phyloP scores from a whole-genome alignment of 2,329 filamentous ascomycete species.

The Ascochyta koolunga region DNA sequence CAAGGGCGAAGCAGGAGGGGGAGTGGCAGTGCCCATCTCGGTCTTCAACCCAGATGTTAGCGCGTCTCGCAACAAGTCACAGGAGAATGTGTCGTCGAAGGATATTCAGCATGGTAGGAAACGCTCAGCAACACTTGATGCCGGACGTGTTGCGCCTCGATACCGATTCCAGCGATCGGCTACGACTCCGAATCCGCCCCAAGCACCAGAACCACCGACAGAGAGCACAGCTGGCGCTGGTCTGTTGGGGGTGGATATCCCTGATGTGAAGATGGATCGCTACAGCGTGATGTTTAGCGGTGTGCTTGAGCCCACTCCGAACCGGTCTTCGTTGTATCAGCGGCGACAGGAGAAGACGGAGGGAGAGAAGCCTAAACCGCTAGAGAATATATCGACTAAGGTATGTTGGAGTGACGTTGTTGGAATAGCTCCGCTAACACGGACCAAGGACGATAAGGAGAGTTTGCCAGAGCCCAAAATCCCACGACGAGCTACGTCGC shows the following conservation, averaged over 20 bases:
- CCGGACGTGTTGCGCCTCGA: constrained; percentile 4
- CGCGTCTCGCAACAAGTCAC: constrained; percentile 35
- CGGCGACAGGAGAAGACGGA: constrained; percentile 46
- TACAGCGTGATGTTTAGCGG: constrained; percentile 94
- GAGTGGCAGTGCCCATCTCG: constrained; percentile 31
- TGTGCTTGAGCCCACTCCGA: constrained; percentile 61
- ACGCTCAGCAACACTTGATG: constrained; percentile 14
- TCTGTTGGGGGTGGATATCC: constrained; percentile 77
- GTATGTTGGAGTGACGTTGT: constrained; percentile 25
- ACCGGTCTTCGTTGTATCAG: constrained; percentile 38
- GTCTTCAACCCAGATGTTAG: constrained; percentile 40
- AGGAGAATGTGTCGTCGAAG: constrained; percentile 21
- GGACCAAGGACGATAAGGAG: constrained; percentile 23
- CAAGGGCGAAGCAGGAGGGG: constrained; percentile 18
- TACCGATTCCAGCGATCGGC: constrained; percentile 20
- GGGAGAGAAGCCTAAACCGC: constrained; percentile 42
- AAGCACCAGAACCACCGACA: background rate
- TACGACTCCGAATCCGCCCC: constrained; percentile 26
- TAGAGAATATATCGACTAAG: constrained; percentile 41
- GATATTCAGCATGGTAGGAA: constrained; percentile 28
- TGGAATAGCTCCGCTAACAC: constrained; percentile 15
- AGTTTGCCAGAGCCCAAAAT: constrained; percentile 25
- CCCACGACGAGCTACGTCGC: constrained; percentile 44
- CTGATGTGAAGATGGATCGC: constrained; percentile 78
- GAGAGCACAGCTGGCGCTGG: background rate